Evolutionary conservation across 768 basidiomycete species (phyloP), one percentile per base, ranked within the genome.

Genomic region (Suillus weaverae): DNA sequence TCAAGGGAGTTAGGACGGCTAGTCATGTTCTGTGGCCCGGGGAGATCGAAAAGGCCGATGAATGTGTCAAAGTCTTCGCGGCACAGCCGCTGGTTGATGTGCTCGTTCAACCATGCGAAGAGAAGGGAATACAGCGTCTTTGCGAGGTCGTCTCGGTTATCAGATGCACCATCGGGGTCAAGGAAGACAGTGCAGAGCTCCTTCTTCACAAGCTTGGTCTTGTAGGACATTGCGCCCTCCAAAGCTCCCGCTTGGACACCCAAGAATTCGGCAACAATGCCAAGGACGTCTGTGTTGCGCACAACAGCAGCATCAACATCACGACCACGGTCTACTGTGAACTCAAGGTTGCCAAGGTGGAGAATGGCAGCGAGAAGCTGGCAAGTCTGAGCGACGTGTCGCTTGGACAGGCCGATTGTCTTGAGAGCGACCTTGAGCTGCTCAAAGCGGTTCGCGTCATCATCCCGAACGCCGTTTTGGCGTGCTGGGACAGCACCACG

Each of bases 101-200:
- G 86, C 73, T 99, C 97, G 74, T 96, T 97, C 65, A 99, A 78
- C 96, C 96, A 99, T 3, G 94, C 89, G 71, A 99, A 99, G 22
- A 98, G 85, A 3, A 99, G 85, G 5, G 95, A 94, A 74, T 98
- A 99, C 0, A 99, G 84, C 0, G 93, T 91, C 75, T 95, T 91
- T 22, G 96, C 94, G 43, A 99, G 88, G 74, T 97, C 94, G 72
- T 99, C 97, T 53, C 96, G 83, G 69, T 98, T 97, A 71, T 92
- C 90, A 0, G 93, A 89, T 2, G 97, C 94, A 61, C 92, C 93
- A 72, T 99, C 96, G 0, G 92, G 89, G 73, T 99, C 96, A 53
- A 99, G 85, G 80, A 99, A 97, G 33, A 97, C 89, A 0, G 95
- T 97, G 76, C 95, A 97, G n/a, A 97, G 82, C 77, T 99, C 96